Percentiles rank a stretch among this genome's conserved stretches.
Conservation (phyloP, 352 stramenopile species). For the Phytophthora uliginosa region DNA sequence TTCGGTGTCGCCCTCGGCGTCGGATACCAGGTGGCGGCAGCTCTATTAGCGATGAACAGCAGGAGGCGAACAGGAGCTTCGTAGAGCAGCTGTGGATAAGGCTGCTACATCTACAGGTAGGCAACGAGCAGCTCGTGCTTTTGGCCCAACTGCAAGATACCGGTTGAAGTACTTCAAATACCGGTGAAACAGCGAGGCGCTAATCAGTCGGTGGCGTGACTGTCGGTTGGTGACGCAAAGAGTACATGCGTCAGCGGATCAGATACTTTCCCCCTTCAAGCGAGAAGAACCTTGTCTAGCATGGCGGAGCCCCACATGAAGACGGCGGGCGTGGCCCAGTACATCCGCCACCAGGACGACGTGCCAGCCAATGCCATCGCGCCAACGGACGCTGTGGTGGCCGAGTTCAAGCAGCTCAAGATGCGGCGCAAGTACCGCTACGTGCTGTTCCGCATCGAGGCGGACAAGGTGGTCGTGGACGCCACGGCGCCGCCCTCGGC, state of each 20-base stretch:
- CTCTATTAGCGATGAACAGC: neutral
- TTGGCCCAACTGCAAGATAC: neutral
- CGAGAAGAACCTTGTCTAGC: neutral
- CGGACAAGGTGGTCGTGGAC: conserved; percentile 74
- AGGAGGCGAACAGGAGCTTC: too few species aligned
- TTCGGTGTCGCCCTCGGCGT: neutral
- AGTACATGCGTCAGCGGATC: conserved; percentile 14
- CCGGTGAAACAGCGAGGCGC: neutral
- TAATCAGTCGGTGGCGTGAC: conserved; percentile 19
- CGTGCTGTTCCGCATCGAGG: conserved; percentile 87
- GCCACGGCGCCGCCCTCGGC: conserved; percentile 55
- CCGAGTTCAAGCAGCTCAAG: conserved; percentile 91
- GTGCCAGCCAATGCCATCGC: conserved; percentile 78
- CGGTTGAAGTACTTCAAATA: conserved; percentile 12
- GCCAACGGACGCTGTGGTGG: conserved; percentile 62
- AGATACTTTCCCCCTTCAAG: conserved; percentile 20
- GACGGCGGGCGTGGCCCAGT: conserved; percentile 83
- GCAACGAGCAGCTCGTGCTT: too few species aligned
- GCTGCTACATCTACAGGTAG: too few species aligned
- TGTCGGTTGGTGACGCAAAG: conserved; percentile 9
- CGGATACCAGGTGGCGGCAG: neutral
- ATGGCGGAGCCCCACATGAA: conserved; percentile 91
- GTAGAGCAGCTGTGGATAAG: neutral
- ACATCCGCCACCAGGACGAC: conserved; percentile 81
- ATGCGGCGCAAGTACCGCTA: conserved; percentile 91